phyloP scores from a whole-genome alignment of 2,329 filamentous ascomycete genomes.

The Penicillium frequentans region DNA sequence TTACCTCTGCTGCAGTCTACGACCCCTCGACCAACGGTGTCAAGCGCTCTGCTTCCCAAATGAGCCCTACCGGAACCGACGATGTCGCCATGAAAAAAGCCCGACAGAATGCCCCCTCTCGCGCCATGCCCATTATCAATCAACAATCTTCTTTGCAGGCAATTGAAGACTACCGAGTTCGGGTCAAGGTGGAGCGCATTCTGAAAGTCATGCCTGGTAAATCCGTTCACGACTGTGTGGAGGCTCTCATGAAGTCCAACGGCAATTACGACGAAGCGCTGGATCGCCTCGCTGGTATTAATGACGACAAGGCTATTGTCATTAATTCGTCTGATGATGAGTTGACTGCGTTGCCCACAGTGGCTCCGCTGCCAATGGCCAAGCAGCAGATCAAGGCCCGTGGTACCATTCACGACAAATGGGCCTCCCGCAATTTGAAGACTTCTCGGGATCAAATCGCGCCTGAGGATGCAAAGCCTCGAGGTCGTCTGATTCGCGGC shows the following conservation, averaged over 20 bases:
- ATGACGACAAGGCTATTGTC: not conserved
- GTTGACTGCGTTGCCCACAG: slow-evolving; percentile 26
- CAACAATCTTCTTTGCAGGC: slow-evolving; percentile 49
- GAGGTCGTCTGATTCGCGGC: slow-evolving; percentile 41
- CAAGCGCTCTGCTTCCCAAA: slow-evolving; percentile 46
- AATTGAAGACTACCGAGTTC: slow-evolving; percentile 51
- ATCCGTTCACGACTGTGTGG: slow-evolving; percentile 49
- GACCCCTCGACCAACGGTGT: slow-evolving; percentile 30
- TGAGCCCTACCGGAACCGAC: slow-evolving; percentile 40
- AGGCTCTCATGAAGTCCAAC: slow-evolving; percentile 51
- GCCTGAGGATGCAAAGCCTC: slow-evolving; percentile 31
- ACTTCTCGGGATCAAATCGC: slow-evolving; percentile 16
- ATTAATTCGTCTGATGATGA: slow-evolving; percentile 44
- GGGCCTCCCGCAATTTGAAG: slow-evolving; percentile 48
- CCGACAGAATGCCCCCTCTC: slow-evolving; percentile 44
- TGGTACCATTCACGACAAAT: slow-evolving; percentile 60
- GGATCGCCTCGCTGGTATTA: slow-evolving; percentile 39
- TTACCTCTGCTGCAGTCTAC: slow-evolving; percentile 45
- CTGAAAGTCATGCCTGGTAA: slow-evolving; percentile 48
- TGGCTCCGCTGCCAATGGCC: slow-evolving; percentile 24
- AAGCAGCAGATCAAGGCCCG: slow-evolving; percentile 58
- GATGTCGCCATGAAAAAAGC: slow-evolving; percentile 41
- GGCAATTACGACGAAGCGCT: slow-evolving; percentile 59
- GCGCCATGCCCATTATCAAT: slow-evolving; percentile 45
- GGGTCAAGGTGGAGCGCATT: slow-evolving; percentile 55